Conservation (phyloP, 352 stramenopile species). For the Pythium scleroteichum region DNA sequence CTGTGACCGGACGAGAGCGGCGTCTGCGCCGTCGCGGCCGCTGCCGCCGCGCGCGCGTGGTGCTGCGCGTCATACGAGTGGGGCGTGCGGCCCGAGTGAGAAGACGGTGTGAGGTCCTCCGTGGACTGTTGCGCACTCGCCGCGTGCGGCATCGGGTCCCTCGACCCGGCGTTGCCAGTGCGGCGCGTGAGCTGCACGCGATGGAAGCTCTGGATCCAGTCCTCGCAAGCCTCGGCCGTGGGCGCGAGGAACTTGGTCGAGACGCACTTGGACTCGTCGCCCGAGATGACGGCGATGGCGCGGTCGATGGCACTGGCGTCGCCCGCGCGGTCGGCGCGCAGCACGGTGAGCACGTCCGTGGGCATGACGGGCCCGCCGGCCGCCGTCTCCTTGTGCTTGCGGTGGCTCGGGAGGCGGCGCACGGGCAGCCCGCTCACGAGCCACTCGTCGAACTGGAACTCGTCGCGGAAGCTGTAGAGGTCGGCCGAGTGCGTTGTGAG, state of each 20-base stretch:
- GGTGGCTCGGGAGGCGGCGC: constrained; percentile 27
- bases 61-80: not conserved
- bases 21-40: not conserved
- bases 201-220: constrained; percentile 62
- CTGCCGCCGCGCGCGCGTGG: not conserved
- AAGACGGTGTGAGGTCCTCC: constrained; percentile 3
- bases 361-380: constrained; percentile 3
- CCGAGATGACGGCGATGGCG: constrained; percentile 45
- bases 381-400: constrained; percentile 36
- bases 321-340: constrained; percentile 43
- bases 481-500: constrained; percentile 36
- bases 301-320: constrained; percentile 35
- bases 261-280: constrained; percentile 43
- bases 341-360: constrained; percentile 43
- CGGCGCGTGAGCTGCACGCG: constrained; percentile 48
- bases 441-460: constrained; percentile 67
- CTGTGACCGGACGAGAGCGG: constrained; percentile 2
- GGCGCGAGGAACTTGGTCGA: constrained; percentile 47
- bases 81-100: not conserved
- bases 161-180: not conserved
- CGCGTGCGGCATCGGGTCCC: not conserved
- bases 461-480: constrained; percentile 64
- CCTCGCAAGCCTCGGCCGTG: constrained; percentile 38
- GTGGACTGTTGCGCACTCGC: not conserved
- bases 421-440: constrained; percentile 45